Conservation (phyloP, 148 eudicot species). For the Heliosperma pusillum region DNA sequence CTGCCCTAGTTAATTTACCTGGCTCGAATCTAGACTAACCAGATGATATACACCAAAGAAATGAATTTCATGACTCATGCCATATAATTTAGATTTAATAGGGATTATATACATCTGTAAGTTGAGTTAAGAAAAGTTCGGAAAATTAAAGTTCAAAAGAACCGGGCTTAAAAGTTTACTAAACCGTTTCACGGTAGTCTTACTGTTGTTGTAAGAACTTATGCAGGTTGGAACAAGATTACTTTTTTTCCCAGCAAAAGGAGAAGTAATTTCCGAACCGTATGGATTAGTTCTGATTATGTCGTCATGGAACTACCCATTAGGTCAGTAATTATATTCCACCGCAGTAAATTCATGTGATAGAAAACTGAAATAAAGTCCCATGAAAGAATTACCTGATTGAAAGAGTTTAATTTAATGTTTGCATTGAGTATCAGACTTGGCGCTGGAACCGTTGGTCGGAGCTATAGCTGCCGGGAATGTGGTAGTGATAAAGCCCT, state of each 20-base stretch:
- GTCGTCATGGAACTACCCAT: conserved; percentile 68
- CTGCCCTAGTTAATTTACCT: too few species aligned
- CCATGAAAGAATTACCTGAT: neutral
- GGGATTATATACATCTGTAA: too few species aligned
- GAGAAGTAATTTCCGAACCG: conserved; percentile 59
- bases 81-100: too few species aligned
- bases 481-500: conserved; percentile 47
- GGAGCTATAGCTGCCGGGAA: conserved; percentile 75
- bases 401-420: neutral
- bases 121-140: too few species aligned
- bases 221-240: conserved; percentile 42
- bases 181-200: neutral
- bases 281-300: conserved; percentile 58
- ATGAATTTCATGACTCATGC: too few species aligned
- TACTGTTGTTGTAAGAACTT: neutral
- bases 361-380: too few species aligned
- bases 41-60: too few species aligned
- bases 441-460: conserved; percentile 57
- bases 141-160: too few species aligned
- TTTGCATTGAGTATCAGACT: conserved; percentile 26
- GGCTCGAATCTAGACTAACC: too few species aligned
- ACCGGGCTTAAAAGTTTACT: too few species aligned
- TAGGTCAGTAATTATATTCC: conserved; percentile 35
- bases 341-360: neutral
- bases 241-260: conserved; percentile 55